Evolutionary conservation across 345 rosid genomes (phyloP), one percentile per base, ranked within the genome.

Genomic region (Firmiana major): DNA sequence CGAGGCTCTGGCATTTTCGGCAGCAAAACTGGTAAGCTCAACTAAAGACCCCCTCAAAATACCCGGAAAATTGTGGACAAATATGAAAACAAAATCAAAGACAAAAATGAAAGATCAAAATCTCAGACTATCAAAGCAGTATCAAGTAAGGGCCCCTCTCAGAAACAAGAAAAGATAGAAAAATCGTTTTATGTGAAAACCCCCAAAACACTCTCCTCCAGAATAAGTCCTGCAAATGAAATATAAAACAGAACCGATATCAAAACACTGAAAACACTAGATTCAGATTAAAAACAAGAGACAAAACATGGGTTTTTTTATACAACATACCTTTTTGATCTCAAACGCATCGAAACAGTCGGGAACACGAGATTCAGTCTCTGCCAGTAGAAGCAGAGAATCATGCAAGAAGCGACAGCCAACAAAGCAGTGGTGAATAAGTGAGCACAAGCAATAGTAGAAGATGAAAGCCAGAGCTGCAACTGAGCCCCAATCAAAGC

Each of bases 331-430:
- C 94, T 89, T 83, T 75, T 88, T 57, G 89, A 80, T 9, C 89
- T 85, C 89, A 90, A 92, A 89, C 85, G 91, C 97, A 94, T 93
- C 89, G 93, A 93, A 89, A 75, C 82, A 60, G 89, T 74, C 57
- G 86, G 82, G 66, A 60, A 80, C 79, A 83, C 84, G 53, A 87
- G 96, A 74, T 80, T 79, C 73, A 79, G 80, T 51, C 94, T 84
- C 91, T 83, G 90, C 85, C 80, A 79, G 46, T 51, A 42, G 63
- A 81, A 80, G 88, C 86, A 86, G 90, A 90, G 83, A 64, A 83
- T 84, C 83, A 82, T 77, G 79, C 82, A 86, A 86, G 71, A 75
- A 63, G 42, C 38, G 76, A 31, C 34, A 31, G 57, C 79, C 69
- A 55, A 36, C 59, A 63, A 21, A 73, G 38, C 80, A 57, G 34